Evolutionary conservation across 1,139 yeast genomes (phyloP).

Genomic region (Blastobotrys aristatus): DNA sequence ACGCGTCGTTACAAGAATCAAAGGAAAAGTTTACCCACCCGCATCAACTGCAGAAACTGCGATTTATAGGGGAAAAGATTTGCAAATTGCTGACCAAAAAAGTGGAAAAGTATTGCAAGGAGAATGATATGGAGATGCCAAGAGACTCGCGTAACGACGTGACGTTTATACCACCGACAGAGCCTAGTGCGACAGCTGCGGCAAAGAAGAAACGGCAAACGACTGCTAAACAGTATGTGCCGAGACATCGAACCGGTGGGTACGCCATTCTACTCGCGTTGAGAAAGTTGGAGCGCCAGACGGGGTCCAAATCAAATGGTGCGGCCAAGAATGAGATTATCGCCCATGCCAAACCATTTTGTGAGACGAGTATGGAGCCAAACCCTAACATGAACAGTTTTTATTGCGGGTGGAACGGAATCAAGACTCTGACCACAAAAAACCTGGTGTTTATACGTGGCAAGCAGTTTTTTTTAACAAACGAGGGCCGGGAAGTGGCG

Average conservation of each 20-base stretch:
- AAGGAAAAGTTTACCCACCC: constrained; percentile 46
- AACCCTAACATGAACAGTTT: constrained; percentile 53
- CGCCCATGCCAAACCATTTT: constrained; percentile 52
- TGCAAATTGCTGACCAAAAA: constrained; percentile 43
- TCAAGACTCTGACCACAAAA: constrained; percentile 57
- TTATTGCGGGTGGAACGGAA: constrained; percentile 76
- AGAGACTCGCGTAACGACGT: constrained; percentile 15
- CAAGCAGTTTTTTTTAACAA: constrained; percentile 63
- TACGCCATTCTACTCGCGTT: constrained; percentile 75
- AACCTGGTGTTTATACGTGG: constrained; percentile 48
- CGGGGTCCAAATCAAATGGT: constrained; percentile 40
- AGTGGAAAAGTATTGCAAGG: constrained; percentile 45
- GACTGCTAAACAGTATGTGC: constrained; percentile 54
- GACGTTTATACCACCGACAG: constrained; percentile 11
- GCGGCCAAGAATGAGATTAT: constrained; percentile 58
- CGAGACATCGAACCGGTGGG: constrained; percentile 76
- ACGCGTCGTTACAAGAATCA: constrained; percentile 42
- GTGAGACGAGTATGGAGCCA: constrained; percentile 60
- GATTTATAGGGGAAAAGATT: constrained; percentile 60
- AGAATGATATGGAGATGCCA: constrained; percentile 42
- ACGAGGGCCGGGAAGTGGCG: constrained; percentile 67
- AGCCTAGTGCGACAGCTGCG: constrained; percentile 7
- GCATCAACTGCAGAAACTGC: constrained; percentile 46
- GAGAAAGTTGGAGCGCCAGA: constrained; percentile 44
- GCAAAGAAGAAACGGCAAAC: constrained; percentile 26